Evolutionary conservation across 208 protist genomes (phyloP).

Genomic region (Trypanosoma avium): DNA sequence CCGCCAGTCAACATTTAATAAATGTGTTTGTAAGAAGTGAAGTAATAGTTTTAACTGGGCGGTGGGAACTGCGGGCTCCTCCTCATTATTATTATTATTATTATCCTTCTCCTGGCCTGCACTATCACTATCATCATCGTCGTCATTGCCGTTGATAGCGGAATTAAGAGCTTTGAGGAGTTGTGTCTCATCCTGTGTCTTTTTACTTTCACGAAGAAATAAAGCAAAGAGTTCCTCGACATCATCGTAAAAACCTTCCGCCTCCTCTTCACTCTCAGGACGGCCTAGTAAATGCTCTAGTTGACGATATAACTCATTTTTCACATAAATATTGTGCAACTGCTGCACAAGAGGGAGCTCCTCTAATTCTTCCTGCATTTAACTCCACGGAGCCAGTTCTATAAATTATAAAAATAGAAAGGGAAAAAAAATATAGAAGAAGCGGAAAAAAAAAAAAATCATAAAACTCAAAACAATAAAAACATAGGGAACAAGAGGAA

Average conservation of each 20-base stretch:
- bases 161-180: slow-evolving; percentile 16
- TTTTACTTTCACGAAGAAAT: slow-evolving; percentile 37
- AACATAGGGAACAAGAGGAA: neutral
- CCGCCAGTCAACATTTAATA: slow-evolving; percentile 30
- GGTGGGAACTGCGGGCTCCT: slow-evolving; percentile 44
- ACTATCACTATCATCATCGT: slow-evolving; percentile 23
- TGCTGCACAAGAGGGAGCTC: slow-evolving; percentile 50
- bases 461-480: neutral
- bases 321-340: slow-evolving; percentile 81
- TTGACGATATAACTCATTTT: slow-evolving; percentile 72
- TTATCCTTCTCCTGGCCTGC: neutral
- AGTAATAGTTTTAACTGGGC: slow-evolving; percentile 62
- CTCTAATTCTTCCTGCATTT: slow-evolving; percentile 10
- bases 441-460: neutral
- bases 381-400: no score
- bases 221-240: slow-evolving; percentile 71
- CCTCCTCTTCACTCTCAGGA: slow-evolving; percentile 54
- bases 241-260: slow-evolving; percentile 78
- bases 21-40: slow-evolving; percentile 41
- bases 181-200: slow-evolving; percentile 24
- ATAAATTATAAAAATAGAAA: no score
- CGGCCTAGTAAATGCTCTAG: slow-evolving; percentile 76
- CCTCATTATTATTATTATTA: neutral
- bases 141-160: slow-evolving; percentile 20
- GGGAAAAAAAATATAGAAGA: neutral